These are phyloP conservation scores for Blastomyces silverae DNA, from an alignment of 2,329 filamentous ascomycete species.

Conservation along the genomic window DNA sequence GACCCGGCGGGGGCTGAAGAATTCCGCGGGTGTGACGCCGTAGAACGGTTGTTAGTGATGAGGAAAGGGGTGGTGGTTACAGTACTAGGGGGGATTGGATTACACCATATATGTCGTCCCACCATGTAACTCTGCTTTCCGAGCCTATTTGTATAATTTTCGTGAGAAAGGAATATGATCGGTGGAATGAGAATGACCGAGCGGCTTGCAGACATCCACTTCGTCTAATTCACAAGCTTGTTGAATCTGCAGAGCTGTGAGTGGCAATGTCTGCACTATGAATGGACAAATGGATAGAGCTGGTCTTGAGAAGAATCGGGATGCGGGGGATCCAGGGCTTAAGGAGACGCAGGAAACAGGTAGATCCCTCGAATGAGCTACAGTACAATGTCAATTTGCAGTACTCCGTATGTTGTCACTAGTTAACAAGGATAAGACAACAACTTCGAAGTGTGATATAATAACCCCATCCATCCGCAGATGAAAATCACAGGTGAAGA, in stretches of 20 bases:
- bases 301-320: slow-evolving; percentile 47
- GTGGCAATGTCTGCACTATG: background rate
- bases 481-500: slow-evolving; percentile 58
- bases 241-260: slow-evolving; percentile 43
- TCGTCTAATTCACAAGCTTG: slow-evolving; percentile 40
- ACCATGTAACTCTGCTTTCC: too few relatives aligned
- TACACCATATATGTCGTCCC: too few relatives aligned
- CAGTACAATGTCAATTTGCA: slow-evolving; percentile 65
- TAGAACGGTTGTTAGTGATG: too few relatives aligned
- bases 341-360: slow-evolving; percentile 62
- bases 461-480: slow-evolving; percentile 18
- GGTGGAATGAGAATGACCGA: too few relatives aligned
- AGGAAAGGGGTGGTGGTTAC: too few relatives aligned
- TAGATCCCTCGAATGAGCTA: slow-evolving; percentile 61
- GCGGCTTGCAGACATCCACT: too few relatives aligned
- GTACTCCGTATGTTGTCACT: slow-evolving; percentile 40
- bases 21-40: background rate
- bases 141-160: slow-evolving; percentile 30
- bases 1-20: background rate
- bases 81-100: too few relatives aligned
- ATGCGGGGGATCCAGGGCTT: slow-evolving; percentile 53
- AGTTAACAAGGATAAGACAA: background rate
- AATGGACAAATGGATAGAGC: background rate
- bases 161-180: slow-evolving; percentile 37
- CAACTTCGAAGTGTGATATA: slow-evolving; percentile 8